phyloP scores from a whole-genome alignment of 2,329 filamentous ascomycete genomes.

The Ambrosiella xylebori region DNA sequence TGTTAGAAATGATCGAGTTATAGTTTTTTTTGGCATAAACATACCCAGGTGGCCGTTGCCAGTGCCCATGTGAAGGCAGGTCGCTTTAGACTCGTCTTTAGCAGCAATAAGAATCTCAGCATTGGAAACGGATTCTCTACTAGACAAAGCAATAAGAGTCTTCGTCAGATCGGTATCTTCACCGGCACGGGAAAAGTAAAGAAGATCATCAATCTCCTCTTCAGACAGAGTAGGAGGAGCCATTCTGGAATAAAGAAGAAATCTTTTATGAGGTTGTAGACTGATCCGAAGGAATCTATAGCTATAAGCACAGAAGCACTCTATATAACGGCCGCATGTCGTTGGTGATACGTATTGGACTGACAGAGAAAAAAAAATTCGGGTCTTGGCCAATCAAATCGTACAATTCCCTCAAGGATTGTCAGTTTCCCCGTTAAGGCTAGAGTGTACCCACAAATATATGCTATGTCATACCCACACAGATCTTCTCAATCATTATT shows the following conservation, averaged over 20 bases:
- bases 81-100: conserved; percentile 59
- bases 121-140: conserved; percentile 40
- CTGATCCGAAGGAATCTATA: not conserved
- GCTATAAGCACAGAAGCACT: not conserved
- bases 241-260: conserved; percentile 19
- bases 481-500: no score
- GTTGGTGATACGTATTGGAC: not conserved
- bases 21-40: conserved; percentile 13
- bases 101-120: conserved; percentile 53
- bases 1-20: not conserved
- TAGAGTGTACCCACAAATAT: not conserved
- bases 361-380: conserved; percentile 6
- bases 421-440: conserved; percentile 6
- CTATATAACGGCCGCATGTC: not conserved
- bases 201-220: conserved; percentile 78
- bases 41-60: conserved; percentile 75
- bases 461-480: no score
- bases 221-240: conserved; percentile 42
- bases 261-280: not conserved
- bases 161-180: conserved; percentile 52
- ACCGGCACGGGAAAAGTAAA: conserved; percentile 69
- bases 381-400: conserved; percentile 5
- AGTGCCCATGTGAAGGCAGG: conserved; percentile 77
- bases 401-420: conserved; percentile 1
- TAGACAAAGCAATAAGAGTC: conserved; percentile 39